Evolutionary conservation across 2,329 filamentous ascomycete genomes (phyloP).

Genomic region (Phaeosphaeriaceae sp.): DNA sequence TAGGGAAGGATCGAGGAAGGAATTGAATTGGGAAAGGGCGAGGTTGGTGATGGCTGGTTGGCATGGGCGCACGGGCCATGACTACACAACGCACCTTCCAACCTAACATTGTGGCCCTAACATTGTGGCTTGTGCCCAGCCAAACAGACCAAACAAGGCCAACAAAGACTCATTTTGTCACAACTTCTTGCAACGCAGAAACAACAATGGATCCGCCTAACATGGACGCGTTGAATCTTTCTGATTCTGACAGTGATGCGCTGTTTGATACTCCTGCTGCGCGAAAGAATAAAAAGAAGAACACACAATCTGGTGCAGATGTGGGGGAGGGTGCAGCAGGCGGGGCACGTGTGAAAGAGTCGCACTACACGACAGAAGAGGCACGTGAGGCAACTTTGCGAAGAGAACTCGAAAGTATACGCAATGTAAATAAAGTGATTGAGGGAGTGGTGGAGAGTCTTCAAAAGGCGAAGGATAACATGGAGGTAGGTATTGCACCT

Average conservation of each 20-base stretch:
- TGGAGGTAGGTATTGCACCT: slow-evolving; percentile 63
- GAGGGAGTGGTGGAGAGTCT: slow-evolving; percentile 77
- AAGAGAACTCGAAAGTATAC: slow-evolving; percentile 81
- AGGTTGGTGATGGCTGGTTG: slow-evolving; percentile 36
- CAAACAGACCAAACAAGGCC: slow-evolving; percentile 36
- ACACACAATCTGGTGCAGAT: slow-evolving; percentile 37
- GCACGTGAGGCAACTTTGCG: slow-evolving; percentile 75
- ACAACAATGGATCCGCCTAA: slow-evolving; percentile 49
- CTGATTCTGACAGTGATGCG: slow-evolving; percentile 63
- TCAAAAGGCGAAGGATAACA: slow-evolving; percentile 75
- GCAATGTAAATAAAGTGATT: slow-evolving; percentile 85
- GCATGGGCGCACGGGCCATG: not conserved
- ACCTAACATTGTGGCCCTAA: not conserved
- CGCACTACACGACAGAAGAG: slow-evolving; percentile 68
- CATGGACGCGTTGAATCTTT: slow-evolving; percentile 59
- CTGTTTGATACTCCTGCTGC: slow-evolving; percentile 63
- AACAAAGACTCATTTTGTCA: not conserved
- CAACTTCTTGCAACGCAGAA: not conserved
- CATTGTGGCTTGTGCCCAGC: not conserved
- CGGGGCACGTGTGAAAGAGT: slow-evolving; percentile 52
- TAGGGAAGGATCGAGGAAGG: slow-evolving; percentile 20
- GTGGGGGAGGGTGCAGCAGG: slow-evolving; percentile 50
- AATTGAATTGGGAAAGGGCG: slow-evolving; percentile 20
- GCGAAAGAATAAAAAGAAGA: slow-evolving; percentile 46
- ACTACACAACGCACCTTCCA: not conserved